Conservation (phyloP, 2,329 filamentous ascomycete genomes). For the Hypoxylon sp. region DNA sequence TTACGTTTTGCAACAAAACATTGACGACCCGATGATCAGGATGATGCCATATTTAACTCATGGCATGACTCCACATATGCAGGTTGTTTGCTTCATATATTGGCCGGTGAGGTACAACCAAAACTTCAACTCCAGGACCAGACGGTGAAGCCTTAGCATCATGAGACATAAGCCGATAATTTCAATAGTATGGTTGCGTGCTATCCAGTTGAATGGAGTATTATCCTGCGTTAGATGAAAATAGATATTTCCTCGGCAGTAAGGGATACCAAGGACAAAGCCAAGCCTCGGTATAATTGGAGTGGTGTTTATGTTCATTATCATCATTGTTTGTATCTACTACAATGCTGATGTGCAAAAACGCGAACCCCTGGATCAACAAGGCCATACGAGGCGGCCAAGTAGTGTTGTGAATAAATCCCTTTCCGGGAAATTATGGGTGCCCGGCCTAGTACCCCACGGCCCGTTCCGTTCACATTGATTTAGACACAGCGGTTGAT, state of each 20-base stretch:
- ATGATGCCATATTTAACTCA: constrained; percentile 28
- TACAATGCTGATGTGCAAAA: constrained; percentile 31
- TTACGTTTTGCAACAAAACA: constrained; percentile 22
- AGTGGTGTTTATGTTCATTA: constrained; percentile 39
- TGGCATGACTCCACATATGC: constrained; percentile 24
- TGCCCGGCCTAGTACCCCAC: constrained; percentile 38
- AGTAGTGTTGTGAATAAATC: constrained; percentile 40
- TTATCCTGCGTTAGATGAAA: constrained; percentile 30
- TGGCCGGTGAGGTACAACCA: constrained; percentile 4
- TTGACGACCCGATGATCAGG: constrained; percentile 21
- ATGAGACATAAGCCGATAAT: constrained; percentile 24
- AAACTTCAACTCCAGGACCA: constrained; percentile 6
- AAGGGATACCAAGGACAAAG: constrained; percentile 32
- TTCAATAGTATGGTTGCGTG: constrained; percentile 22
- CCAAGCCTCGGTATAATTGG: constrained; percentile 22
- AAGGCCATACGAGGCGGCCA: constrained; percentile 43
- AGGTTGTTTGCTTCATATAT: constrained; percentile 37
- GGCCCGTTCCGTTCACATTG: constrained; percentile 44
- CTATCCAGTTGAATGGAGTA: constrained; percentile 28
- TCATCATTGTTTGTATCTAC: constrained; percentile 33
- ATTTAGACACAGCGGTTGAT: constrained; percentile 34
- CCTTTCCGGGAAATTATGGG: constrained; percentile 39
- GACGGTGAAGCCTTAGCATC: constrained; percentile 16
- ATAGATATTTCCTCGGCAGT: constrained; percentile 22
- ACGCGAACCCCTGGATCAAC: constrained; percentile 42